Evolutionary conservation across 1,284 basidiomycete species (phyloP), one percentile per base, ranked within the genome.

Genomic region (Sparassis latifolia): DNA sequence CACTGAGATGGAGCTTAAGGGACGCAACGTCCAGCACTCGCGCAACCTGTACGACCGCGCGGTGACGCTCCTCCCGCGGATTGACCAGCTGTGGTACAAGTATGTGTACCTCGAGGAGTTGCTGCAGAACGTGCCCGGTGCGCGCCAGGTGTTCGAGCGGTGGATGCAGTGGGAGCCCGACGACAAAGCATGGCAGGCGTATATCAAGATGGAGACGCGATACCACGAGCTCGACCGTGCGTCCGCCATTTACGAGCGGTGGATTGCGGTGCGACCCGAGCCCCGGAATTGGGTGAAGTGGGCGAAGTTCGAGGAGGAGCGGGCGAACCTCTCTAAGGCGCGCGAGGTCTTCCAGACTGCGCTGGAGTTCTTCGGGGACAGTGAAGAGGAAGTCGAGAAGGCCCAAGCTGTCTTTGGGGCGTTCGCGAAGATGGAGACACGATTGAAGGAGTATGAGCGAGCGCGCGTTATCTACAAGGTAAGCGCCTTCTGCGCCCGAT

Each of bases 131-230:
- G 84, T 99, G 37, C 81, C 92, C 1, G 96, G 96, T 32, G 94
- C 95, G 1, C 84, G 96, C 7, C 95, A 98, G 66, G 91, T 99
- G 51, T 99, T 99, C 62, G 97, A 99, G 69, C 80, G 96, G 44
- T 99, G 96, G 96, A 97, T 99, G 93, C 80, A 89, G 57, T 99
- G 97, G 97, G 94, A 99, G 67, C 97, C 97, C 0, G 93, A 98
- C 63, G 97, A 99, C 79, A 98, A 97, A 74, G 94, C 96, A 4
- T 99, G 96, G 97, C 89, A 93, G 64, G 92, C 92, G 9, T 99
- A 97, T 69, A 92, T 99, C 77, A 96, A 97, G 74, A 75, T 99
- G 66, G 97, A 99, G 72, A 84, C 90, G 63, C 80, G 96, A 44
- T 99, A 99, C 67, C 76, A 86, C 56, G 97, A 99, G 70, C 70